Conservation (phyloP, 2,329 filamentous ascomycete genomes). For the Cladophialophora carrionii region DNA sequence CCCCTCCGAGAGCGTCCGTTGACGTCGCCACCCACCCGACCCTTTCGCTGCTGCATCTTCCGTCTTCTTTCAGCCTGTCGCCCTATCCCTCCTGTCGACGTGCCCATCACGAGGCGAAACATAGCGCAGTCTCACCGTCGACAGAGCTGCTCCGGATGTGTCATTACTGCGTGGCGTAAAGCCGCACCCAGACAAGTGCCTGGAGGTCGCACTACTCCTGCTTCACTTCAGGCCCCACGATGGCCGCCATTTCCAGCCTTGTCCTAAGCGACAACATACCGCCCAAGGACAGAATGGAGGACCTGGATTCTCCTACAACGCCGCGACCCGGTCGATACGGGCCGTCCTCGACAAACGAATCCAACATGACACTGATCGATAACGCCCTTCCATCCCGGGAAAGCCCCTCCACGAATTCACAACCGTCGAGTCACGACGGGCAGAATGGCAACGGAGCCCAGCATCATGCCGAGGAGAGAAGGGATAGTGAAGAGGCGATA, state of each 20-base stretch:
- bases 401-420: slow-evolving; percentile 12
- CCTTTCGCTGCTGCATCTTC: slow-evolving; percentile 8
- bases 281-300: slow-evolving; percentile 28
- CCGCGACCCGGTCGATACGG: slow-evolving; percentile 29
- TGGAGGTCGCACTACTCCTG: slow-evolving; percentile 21
- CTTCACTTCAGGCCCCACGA: slow-evolving; percentile 17
- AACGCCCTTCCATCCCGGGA: slow-evolving; percentile 7
- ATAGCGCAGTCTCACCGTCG: slow-evolving; percentile 16
- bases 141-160: slow-evolving; percentile 29
- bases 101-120: neutral
- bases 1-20: slow-evolving; percentile 30
- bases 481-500: slow-evolving; percentile 13
- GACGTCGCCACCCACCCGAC: slow-evolving; percentile 24
- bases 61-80: slow-evolving; percentile 6
- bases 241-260: slow-evolving; percentile 36
- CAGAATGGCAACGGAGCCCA: slow-evolving; percentile 1
- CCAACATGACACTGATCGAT: slow-evolving; percentile 7
- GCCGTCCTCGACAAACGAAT: slow-evolving; percentile 15
- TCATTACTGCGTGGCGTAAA: slow-evolving; percentile 27
- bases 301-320: slow-evolving; percentile 36
- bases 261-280: slow-evolving; percentile 31
- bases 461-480: slow-evolving; percentile 11
- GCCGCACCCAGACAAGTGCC: slow-evolving; percentile 25
- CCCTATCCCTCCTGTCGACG: neutral
- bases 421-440: slow-evolving; percentile 16